Percentiles rank a stretch among this genome's conserved stretches.
Conservation (phyloP, 2,329 filamentous ascomycete species). For the Thielaviopsis euricoi region DNA sequence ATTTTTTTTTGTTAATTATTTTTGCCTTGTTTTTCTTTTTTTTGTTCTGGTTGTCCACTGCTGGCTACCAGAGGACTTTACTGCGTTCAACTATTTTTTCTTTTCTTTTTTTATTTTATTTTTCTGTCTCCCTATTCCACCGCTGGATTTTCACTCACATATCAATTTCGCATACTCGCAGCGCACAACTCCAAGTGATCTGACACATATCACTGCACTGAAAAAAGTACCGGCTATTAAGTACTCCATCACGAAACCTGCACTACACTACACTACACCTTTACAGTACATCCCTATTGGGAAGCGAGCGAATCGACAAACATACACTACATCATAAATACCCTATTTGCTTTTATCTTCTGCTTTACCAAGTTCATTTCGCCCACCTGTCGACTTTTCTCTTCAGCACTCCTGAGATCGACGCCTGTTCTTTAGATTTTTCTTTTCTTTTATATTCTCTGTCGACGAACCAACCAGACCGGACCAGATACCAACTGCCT, state of each 20-base stretch:
- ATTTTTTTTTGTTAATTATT: too few relatives aligned
- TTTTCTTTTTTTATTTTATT: neutral
- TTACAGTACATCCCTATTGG: neutral
- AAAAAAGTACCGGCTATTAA: too few relatives aligned
- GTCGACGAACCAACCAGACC: too few relatives aligned
- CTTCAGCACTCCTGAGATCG: neutral
- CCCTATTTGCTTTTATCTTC: neutral
- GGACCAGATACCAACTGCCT: neutral
- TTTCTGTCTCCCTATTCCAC: neutral
- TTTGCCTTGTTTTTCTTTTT: neutral
- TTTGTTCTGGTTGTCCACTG: neutral
- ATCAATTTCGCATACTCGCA: neutral
- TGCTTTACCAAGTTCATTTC: neutral
- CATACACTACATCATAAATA: neutral
- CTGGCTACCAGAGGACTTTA: neutral
- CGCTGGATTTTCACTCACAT: too few relatives aligned
- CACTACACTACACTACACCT: neutral
- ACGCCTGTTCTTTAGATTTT: neutral
- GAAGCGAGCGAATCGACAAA: neutral
- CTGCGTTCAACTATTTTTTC: neutral
- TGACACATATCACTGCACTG: neutral
- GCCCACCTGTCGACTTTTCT: too few relatives aligned
- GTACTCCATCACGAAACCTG: neutral
- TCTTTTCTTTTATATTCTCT: neutral
- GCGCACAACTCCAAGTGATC: neutral